These are phyloP conservation scores for Citrus maxima DNA, from an alignment of 345 rosid species.

Conservation along the genomic window DNA sequence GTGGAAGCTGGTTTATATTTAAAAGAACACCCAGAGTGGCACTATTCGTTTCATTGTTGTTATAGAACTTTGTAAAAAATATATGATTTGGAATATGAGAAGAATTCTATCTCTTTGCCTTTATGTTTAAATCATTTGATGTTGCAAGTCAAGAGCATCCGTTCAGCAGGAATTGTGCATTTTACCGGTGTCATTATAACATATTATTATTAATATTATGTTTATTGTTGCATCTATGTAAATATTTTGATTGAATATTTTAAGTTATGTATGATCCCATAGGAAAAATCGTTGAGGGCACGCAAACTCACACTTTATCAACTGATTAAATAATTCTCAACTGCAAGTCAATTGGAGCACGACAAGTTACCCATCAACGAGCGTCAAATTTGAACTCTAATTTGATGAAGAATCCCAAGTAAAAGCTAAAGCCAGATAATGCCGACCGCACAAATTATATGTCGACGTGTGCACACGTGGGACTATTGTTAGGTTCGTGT, in stretches of 20 bases:
- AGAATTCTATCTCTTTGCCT: background rate
- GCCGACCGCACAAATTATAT: background rate
- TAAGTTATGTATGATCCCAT: background rate
- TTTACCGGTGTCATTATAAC: no score
- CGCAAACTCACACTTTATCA: background rate
- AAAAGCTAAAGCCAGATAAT: background rate
- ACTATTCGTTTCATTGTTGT: background rate
- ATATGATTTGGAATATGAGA: background rate
- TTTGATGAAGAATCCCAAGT: constrained; percentile 17
- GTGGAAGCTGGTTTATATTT: background rate
- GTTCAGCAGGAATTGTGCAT: no score
- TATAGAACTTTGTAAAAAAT: background rate
- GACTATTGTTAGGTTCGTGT: background rate
- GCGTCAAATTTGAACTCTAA: background rate
- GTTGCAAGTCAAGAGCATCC: background rate
- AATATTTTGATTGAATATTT: background rate
- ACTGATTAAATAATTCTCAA: background rate
- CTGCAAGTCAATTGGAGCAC: background rate
- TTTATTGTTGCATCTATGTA: background rate
- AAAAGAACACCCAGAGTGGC: background rate
- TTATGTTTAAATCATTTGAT: background rate
- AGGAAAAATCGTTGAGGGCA: constrained; percentile 7
- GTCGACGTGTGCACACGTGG: background rate
- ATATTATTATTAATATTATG: no score
- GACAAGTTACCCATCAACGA: background rate